Base-by-base conservation (phyloP, 129 eudicot genomes). In the Helianthus tuberosus region DNA sequence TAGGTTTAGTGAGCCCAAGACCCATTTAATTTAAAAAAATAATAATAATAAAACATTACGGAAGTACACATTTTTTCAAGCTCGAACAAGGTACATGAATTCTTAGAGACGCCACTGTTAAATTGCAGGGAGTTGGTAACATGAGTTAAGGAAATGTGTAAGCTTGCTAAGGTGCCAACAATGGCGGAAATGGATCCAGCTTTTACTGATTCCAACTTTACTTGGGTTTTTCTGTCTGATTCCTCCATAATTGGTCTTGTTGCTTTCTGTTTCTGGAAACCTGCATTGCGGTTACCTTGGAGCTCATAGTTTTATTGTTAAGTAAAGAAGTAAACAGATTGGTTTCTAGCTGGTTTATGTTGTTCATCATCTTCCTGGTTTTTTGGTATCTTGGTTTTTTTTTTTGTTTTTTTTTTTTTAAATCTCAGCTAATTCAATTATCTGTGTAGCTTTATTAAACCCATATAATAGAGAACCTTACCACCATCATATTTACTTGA, bases 151-250 rank as follows among this genome's bases (percentile, higher is more conserved):
- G 82, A 78, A 55, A 90, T 78, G 15, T 97, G 98, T 12, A 88
- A 78, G 53, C 86, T 89, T 39, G 87, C 93, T 9, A 90, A 69
- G 29, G 91, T 86, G 41, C 97, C 97, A 66, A 83, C 86, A 35
- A 85, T 25, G 20, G 91, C 98, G 44, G 97, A 78, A 44, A 90
- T 49, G 3, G 74, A 61, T 12, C 96, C 93, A 20, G 97, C 98
- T 88, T 83, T 90, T 67, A 88, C 77, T 11, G 96, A 90, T 76
- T 93, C 96, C 77, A 82, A 23, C 68, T 91, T 79, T 54, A 8
- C n/a, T 69, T 77, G 47, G 59, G 59, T 9, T 59, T 81, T 66
- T 55, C 81, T 10, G 59, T 8, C 44, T 46, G 1, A 50, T 50
- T 50, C 17, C 54, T 50, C 54, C 23, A 52, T 52, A 16, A 14